Conservation (phyloP, 257 asterid genomes). For the Catharanthus roseus region DNA sequence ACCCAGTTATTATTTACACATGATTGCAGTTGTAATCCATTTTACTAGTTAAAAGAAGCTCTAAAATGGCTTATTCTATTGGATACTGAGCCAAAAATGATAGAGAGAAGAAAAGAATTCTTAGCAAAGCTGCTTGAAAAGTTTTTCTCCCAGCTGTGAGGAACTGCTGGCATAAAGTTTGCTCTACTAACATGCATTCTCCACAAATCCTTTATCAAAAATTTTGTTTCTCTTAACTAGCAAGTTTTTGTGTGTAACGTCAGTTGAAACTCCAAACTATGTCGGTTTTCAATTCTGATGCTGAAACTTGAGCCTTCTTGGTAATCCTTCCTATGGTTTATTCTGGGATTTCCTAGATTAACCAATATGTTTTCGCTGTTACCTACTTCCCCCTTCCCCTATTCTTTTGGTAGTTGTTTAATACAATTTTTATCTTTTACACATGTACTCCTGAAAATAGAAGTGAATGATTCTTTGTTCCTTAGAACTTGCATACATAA, state of each 20-base stretch:
- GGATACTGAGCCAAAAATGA: background rate
- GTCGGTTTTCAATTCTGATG: background rate
- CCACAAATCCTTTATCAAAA: background rate
- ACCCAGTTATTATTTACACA: background rate
- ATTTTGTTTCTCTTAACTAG: background rate
- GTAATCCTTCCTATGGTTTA: too few relatives aligned
- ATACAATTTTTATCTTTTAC: background rate
- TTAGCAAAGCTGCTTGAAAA: background rate
- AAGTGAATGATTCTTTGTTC: background rate
- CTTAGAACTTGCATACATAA: background rate
- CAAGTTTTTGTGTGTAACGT: background rate
- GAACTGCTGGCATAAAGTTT: background rate
- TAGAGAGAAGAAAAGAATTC: background rate
- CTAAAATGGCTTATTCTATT: too few relatives aligned
- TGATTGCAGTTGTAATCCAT: background rate
- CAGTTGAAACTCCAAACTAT: background rate
- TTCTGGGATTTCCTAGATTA: background rate
- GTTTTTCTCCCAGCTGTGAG: too few relatives aligned
- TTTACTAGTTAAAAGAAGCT: too few relatives aligned
- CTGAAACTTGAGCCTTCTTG: background rate
- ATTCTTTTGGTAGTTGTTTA: background rate
- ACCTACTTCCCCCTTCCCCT: background rate
- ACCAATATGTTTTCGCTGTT: background rate
- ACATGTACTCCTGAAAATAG: background rate
- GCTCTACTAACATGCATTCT: background rate